Evolutionary conservation across 257 asterid species (phyloP).

Genomic region (Fraxinus americana): DNA sequence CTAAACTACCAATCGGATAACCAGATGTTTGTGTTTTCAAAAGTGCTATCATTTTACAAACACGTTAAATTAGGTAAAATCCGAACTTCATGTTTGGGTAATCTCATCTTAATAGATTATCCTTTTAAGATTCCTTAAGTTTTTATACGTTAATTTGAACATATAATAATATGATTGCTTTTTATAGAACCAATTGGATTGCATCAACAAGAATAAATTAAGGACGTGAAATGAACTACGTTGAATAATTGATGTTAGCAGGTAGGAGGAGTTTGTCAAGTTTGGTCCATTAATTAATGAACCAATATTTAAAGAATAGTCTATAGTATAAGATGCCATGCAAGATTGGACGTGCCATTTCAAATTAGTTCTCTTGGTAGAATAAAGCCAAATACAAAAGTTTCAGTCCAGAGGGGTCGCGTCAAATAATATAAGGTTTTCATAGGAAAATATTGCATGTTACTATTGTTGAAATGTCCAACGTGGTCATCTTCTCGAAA

Average conservation of each 20-base stretch:
- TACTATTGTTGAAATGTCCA: too few species aligned
- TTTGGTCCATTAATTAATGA: background rate
- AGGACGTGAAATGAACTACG: conserved; percentile 1
- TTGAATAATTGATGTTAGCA: conserved; percentile 12
- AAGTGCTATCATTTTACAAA: too few species aligned
- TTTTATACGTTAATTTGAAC: background rate
- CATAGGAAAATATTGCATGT: too few species aligned
- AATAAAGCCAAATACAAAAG: too few species aligned
- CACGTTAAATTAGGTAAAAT: background rate
- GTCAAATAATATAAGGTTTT: too few species aligned
- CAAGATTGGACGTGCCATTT: background rate
- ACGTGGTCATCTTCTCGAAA: too few species aligned
- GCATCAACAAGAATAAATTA: background rate
- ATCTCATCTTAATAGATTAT: background rate
- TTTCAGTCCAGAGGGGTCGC: too few species aligned
- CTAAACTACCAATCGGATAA: too few species aligned
- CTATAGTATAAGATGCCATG: background rate
- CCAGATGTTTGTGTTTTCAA: background rate
- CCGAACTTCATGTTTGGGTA: too few species aligned
- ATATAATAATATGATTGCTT: too few species aligned
- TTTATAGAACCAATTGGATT: background rate
- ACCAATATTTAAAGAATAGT: background rate
- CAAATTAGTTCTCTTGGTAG: background rate
- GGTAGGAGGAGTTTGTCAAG: conserved; percentile 31
- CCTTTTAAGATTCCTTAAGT: too few species aligned